Base-by-base conservation (phyloP, 2,329 filamentous ascomycete species). In the Diaporthe sp. region DNA sequence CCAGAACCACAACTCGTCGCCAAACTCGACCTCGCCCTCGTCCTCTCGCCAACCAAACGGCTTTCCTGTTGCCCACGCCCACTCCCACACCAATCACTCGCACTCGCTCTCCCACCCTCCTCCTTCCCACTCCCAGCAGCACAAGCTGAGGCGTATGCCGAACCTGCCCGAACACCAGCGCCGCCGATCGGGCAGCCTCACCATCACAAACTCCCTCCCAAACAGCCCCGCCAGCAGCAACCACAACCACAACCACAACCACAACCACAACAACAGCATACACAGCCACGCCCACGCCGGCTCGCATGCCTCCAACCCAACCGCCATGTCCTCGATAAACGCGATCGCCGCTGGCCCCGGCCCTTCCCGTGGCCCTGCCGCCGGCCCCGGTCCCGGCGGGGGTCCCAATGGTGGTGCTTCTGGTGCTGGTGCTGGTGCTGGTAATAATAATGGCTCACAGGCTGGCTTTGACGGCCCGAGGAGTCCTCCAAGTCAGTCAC, bases 401-500 rank as follows among this genome's bases (percentile, higher is more conserved):
- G 42, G 27, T 17, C n/a, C 47, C 13, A 63, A 30, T 27, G 56
- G 56, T 71, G 68, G 27, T 50, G 27, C 55, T 44, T 50, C 13
- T 17, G 39, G 50, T 39, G 47, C 22, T 37, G 51, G 37, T 22
- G 30, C 22, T 17, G 42, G 44, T 30, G 47, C n/a, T 37, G 51
- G 39, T 10, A 30, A 13, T 27, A 39, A 37, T 17, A 42, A 56
- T 32, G 68, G 63, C 25, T 35, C 69, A 35, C 59, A 56, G 42
- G 50, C 59, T 39, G 80, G 89, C 78, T 91, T 91, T 79, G 90
- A 91, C 73, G 89, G 89, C 76, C 89, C 91, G 61, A 84, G 90
- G 78, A 92, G 90, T 82, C 91, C 91, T 77, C 90, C 91, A 37
- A 92, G 90, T 90, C 86, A 81, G 88, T 88, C 13, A 61, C 77